Conservation (phyloP, 805 yeast genomes). For the Monosporozyma aerobia region DNA sequence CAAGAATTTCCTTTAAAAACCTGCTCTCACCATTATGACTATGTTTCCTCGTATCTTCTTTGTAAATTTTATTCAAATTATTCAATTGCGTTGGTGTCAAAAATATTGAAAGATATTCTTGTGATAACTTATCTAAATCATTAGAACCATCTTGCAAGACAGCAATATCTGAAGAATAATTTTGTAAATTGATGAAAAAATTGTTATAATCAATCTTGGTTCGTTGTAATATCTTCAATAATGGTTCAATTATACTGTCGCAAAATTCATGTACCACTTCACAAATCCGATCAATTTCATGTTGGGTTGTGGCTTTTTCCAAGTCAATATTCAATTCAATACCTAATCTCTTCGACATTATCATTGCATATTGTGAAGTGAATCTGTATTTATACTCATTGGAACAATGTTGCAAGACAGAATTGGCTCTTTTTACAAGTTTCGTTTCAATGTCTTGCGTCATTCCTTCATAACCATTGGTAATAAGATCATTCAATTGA, state of each 20-base stretch:
- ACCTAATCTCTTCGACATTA: slow-evolving; percentile 64
- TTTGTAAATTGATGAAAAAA: slow-evolving; percentile 62
- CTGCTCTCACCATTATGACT: background rate
- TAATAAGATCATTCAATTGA: slow-evolving; percentile 34
- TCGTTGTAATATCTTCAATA: slow-evolving; percentile 50
- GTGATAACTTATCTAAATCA: slow-evolving; percentile 17
- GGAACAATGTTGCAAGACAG: slow-evolving; percentile 53
- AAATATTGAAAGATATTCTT: slow-evolving; percentile 12
- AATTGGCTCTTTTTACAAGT: slow-evolving; percentile 52
- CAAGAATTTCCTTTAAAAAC: slow-evolving; percentile 31
- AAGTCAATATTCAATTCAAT: slow-evolving; percentile 28
- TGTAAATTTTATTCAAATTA: slow-evolving; percentile 19
- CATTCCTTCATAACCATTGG: slow-evolving; percentile 4
- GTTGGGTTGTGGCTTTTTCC: slow-evolving; percentile 6
- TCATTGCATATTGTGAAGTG: slow-evolving; percentile 45
- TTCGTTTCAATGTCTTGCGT: slow-evolving; percentile 38
- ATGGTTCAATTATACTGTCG: slow-evolving; percentile 40
- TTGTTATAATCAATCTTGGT: slow-evolving; percentile 70
- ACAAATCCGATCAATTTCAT: slow-evolving; percentile 7
- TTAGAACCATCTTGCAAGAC: slow-evolving; percentile 14
- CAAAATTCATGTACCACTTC: slow-evolving; percentile 14
- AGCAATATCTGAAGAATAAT: slow-evolving; percentile 33
- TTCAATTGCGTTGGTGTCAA: slow-evolving; percentile 12
- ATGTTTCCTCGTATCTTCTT: background rate
- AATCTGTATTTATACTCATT: slow-evolving; percentile 57